Conservation (phyloP, 257 asterid species). For the Orobanche coerulescens region DNA sequence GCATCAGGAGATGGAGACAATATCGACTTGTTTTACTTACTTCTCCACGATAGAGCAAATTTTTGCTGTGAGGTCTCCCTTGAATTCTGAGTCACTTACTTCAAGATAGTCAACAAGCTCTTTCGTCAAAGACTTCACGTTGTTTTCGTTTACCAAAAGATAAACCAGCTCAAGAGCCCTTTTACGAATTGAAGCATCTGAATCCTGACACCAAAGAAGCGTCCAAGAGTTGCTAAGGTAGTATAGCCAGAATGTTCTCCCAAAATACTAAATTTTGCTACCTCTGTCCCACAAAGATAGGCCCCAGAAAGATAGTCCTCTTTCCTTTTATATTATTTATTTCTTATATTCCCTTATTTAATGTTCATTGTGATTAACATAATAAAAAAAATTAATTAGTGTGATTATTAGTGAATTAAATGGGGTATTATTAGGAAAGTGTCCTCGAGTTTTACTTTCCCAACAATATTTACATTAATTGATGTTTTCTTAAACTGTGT, state of each 20-base stretch:
- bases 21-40: constrained; percentile 43
- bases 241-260: constrained; percentile 8
- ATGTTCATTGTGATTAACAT: no score
- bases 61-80: constrained; percentile 79
- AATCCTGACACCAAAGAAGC: constrained; percentile 52
- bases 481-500: no score
- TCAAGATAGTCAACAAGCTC: constrained; percentile 81
- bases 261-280: neutral
- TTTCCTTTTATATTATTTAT: no score
- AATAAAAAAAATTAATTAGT: no score
- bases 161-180: constrained; percentile 91
- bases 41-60: constrained; percentile 88
- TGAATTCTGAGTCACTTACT: constrained; percentile 76
- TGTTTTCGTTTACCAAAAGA: constrained; percentile 79
- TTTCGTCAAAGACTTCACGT: constrained; percentile 73
- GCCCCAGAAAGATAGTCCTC: no score
- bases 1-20: constrained; percentile 1
- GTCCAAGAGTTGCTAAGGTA: constrained; percentile 21
- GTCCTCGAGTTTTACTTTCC: no score
- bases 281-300: no score
- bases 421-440: no score
- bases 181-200: constrained; percentile 94
- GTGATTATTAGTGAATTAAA: no score
- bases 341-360: no score
- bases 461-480: no score